Percentiles rank a stretch among this genome's conserved stretches.
Conservation (phyloP, 2,329 filamentous ascomycete species). For the Epicoccum nigrum region DNA sequence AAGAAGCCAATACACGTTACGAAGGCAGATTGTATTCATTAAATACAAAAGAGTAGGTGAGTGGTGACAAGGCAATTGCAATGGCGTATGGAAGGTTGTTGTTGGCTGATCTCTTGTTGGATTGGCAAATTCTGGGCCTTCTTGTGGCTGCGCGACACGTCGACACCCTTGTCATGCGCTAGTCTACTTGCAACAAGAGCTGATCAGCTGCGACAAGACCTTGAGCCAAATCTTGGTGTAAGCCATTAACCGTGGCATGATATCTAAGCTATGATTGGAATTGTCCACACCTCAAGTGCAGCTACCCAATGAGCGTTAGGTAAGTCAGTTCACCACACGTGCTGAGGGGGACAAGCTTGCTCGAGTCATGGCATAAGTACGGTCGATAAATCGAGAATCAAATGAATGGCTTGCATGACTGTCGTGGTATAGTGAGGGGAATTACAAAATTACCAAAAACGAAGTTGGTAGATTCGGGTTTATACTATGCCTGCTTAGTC, state of each 20-base stretch:
- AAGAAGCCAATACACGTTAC: neutral
- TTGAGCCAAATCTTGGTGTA: conserved; percentile 2
- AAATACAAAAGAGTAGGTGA: neutral
- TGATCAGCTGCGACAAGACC: conserved; percentile 10
- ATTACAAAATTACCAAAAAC: neutral
- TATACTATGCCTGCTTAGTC: conserved; percentile 21
- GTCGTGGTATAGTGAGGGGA: conserved; percentile 2
- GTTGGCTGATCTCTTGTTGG: neutral
- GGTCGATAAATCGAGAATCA: too few relatives aligned
- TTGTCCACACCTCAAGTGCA: too few relatives aligned
- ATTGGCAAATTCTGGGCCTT: conserved; percentile 13
- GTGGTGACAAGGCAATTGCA: neutral
- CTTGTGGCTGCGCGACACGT: too few relatives aligned
- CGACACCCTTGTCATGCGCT: conserved; percentile 3
- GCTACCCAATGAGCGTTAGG: too few relatives aligned
- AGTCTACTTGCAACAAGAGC: neutral
- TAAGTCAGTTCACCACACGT: too few relatives aligned
- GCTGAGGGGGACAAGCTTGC: too few relatives aligned
- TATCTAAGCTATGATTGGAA: neutral
- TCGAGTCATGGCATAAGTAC: too few relatives aligned
- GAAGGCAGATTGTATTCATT: neutral
- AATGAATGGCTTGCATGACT: neutral
- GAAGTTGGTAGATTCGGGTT: too few relatives aligned
- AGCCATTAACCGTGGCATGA: conserved; percentile 5
- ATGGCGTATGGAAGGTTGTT: conserved; percentile 2